phyloP scores from a whole-genome alignment of 495 filamentous ascomycete species.

The Lophium mytilinum region DNA sequence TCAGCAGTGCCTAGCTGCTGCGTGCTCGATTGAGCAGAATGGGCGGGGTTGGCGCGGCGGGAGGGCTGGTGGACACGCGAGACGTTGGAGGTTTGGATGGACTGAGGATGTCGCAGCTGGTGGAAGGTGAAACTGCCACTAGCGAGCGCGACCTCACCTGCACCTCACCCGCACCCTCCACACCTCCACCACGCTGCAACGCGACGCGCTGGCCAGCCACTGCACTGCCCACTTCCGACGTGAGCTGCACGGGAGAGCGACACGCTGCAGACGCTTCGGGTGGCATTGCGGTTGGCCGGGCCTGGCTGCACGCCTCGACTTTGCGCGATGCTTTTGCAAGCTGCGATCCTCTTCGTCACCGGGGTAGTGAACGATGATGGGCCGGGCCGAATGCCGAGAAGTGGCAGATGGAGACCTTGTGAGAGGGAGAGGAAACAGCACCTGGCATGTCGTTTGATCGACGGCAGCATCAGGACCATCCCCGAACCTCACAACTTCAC shows the following conservation, averaged over 20 bases:
- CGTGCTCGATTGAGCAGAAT: conserved; percentile 14
- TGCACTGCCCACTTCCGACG: background rate
- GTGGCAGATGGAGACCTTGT: no score
- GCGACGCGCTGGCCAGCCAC: background rate
- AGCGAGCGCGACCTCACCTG: background rate
- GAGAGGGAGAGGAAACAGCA: no score
- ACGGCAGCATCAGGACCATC: no score
- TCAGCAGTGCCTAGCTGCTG: conserved; percentile 13
- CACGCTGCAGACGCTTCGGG: background rate
- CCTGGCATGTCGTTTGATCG: no score
- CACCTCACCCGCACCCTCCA: background rate
- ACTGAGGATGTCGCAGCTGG: background rate
- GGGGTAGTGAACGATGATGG: no score
- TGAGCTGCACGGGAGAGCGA: background rate
- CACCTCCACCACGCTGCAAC: background rate
- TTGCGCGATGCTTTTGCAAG: no score
- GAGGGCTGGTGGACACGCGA: background rate
- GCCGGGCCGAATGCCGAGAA: no score
- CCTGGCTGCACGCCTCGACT: no score
- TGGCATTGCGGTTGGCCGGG: no score
- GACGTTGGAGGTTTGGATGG: background rate
- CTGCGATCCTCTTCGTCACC: no score
- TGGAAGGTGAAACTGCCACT: background rate
- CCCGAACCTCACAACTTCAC: no score
- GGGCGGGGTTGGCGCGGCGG: background rate